Evolutionary conservation across 2,329 filamentous ascomycete species (phyloP).

Genomic region (Diplodia mutila): DNA sequence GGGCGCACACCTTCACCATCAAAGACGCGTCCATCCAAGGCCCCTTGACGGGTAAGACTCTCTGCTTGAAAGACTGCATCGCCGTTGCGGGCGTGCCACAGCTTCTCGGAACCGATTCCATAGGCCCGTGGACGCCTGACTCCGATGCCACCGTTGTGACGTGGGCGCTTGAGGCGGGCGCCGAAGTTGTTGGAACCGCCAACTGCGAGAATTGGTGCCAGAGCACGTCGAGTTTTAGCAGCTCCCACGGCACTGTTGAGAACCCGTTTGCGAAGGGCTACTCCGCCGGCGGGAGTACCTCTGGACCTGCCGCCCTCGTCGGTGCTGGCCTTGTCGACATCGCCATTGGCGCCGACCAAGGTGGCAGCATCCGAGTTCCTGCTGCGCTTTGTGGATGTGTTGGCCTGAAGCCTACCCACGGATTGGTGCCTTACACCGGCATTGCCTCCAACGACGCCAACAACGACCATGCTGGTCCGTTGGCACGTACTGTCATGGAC

Average conservation of each 20-base stretch:
- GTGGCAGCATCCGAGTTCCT: conserved; percentile 45
- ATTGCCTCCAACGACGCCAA: conserved; percentile 43
- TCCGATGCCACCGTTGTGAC: conserved; percentile 60
- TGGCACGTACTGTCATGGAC: conserved; percentile 35
- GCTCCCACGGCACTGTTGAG: conserved; percentile 44
- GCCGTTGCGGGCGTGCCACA: conserved; percentile 59
- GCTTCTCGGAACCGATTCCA: conserved; percentile 57
- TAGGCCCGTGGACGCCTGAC: conserved; percentile 54
- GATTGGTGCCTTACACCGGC: conserved; percentile 56
- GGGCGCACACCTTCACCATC: conserved; percentile 57
- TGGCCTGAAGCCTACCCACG: conserved; percentile 52
- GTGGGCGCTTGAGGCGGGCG: conserved; percentile 56
- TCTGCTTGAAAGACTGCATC: conserved; percentile 61
- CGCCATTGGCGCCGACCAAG: conserved; percentile 46
- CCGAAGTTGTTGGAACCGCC: conserved; percentile 54
- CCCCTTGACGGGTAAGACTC: conserved; percentile 44
- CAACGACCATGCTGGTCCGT: conserved; percentile 49
- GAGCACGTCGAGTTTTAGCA: conserved; percentile 53
- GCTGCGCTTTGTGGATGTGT: conserved; percentile 42
- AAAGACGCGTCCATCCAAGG: conserved; percentile 35
- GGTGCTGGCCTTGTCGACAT: conserved; percentile 44
- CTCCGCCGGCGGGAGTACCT: conserved; percentile 54
- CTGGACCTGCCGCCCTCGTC: conserved; percentile 50
- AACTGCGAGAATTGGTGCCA: conserved; percentile 60
- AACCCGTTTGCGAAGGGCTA: conserved; percentile 53